Percentiles rank a stretch among this genome's conserved stretches.
phyloP scores from a whole-genome alignment of 192 early-diverging fungal genomes.

The Entomortierella parvispora region DNA sequence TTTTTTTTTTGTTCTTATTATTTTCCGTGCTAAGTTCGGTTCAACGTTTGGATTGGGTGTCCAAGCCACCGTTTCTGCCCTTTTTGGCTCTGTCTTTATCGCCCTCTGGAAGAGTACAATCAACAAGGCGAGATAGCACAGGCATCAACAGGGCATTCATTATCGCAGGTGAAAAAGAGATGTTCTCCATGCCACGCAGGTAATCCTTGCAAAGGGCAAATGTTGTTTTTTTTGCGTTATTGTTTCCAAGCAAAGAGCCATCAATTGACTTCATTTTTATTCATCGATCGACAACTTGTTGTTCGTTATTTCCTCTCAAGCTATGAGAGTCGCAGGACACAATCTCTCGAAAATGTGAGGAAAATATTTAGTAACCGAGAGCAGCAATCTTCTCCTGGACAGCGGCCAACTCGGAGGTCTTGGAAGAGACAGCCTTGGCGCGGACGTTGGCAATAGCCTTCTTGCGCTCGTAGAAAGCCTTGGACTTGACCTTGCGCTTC shows the following conservation, averaged over 20 bases:
- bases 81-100: no score
- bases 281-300: constrained; percentile 27
- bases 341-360: constrained; percentile 13
- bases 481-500: constrained; percentile 96
- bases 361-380: constrained; percentile 65
- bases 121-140: no score
- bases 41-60: constrained; percentile 12
- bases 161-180: background rate
- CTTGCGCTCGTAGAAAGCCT: constrained; percentile 93
- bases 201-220: no score
- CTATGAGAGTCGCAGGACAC: constrained; percentile 4
- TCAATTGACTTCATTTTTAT: constrained; percentile 15
- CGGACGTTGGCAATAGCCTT: constrained; percentile 80
- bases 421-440: constrained; percentile 61
- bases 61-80: constrained; percentile 14
- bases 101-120: no score
- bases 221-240: no score
- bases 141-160: no score
- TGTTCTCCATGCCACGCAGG: no score
- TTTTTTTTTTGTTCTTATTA: background rate
- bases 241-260: constrained; percentile 31
- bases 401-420: constrained; percentile 58
- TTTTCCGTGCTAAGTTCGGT: no score
- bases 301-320: constrained; percentile 5
- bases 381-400: constrained; percentile 71